phyloP scores from a whole-genome alignment of 129 eudicot species.

The Flaveria robusta region DNA sequence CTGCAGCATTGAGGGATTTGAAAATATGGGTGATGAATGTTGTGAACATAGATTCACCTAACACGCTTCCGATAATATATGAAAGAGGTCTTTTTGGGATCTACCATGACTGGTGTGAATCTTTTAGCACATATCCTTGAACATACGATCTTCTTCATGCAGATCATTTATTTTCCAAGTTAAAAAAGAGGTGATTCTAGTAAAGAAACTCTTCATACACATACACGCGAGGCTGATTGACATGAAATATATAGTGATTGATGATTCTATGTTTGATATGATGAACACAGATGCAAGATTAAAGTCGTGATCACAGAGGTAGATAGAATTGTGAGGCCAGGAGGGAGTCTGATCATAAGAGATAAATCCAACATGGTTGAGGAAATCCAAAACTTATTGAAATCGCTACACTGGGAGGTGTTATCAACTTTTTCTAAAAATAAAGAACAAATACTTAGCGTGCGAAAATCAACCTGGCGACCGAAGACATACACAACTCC shows the following conservation, averaged over 20 bases:
- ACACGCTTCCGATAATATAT: conserved; percentile 78
- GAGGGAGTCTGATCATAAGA: conserved; percentile 72
- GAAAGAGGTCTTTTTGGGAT: conserved; percentile 88
- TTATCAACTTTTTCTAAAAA: conserved; percentile 49
- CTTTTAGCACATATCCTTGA: conserved; percentile 86
- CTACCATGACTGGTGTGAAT: conserved; percentile 94
- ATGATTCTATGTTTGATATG: conserved; percentile 3
- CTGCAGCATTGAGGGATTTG: conserved; percentile 70
- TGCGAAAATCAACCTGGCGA: conserved; percentile 72
- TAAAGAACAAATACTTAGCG: conserved; percentile 65
- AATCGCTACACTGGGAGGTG: conserved; percentile 79
- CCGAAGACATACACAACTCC: conserved; percentile 44
- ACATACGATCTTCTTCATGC: conserved; percentile 85
- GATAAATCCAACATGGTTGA: conserved; percentile 52
- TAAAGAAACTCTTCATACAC: background rate
- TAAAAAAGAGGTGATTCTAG: conserved; percentile 55
- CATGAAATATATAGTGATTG: background rate
- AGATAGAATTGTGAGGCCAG: conserved; percentile 75
- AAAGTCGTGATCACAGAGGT: conserved; percentile 60
- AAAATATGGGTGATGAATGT: conserved; percentile 87
- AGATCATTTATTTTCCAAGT: conserved; percentile 68
- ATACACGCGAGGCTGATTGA: background rate
- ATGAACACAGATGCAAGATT: conserved; percentile 58
- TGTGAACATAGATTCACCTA: conserved; percentile 73
- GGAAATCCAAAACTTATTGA: conserved; percentile 61